Evolutionary conservation across 2,329 filamentous ascomycete genomes (phyloP).

Genomic region (Atkinsonella hypoxylon): DNA sequence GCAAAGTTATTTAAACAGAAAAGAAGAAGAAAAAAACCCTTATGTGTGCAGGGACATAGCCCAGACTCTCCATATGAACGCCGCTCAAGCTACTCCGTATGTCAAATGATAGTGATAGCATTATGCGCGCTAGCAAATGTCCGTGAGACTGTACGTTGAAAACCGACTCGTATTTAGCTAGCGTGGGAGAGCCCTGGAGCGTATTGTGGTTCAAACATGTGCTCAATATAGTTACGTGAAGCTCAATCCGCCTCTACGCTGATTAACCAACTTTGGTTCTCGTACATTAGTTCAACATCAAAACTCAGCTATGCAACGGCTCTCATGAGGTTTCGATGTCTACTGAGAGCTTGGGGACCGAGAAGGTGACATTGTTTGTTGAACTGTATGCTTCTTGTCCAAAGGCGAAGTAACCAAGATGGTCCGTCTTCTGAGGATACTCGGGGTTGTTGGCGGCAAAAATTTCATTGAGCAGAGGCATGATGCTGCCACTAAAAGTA

Average conservation of each 20-base stretch:
- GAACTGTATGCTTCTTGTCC: slow-evolving; percentile 38
- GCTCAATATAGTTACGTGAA: background rate
- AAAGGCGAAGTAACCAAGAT: slow-evolving; percentile 39
- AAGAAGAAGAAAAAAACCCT: background rate
- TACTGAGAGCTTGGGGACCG: slow-evolving; percentile 3
- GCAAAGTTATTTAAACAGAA: background rate
- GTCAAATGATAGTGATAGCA: slow-evolving; percentile 1
- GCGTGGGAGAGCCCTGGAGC: background rate
- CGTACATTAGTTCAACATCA: no score
- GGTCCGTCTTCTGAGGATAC: slow-evolving; percentile 29
- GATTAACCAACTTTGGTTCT: background rate
- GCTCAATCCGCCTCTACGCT: background rate
- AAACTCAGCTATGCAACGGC: background rate
- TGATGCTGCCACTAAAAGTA: slow-evolving; percentile 34
- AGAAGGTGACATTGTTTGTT: slow-evolving; percentile 33
- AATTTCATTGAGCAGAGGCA: slow-evolving; percentile 30
- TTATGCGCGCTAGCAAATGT: slow-evolving; percentile 2
- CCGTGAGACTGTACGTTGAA: background rate
- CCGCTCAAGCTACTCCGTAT: slow-evolving; percentile 2
- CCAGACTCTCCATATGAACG: slow-evolving; percentile 5
- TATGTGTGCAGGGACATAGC: slow-evolving; percentile 1
- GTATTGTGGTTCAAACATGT: background rate
- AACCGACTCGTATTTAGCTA: background rate
- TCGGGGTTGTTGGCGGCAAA: slow-evolving; percentile 19
- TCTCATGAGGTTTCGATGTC: slow-evolving; percentile 5